Percentiles rank a stretch among this genome's conserved stretches.
These are phyloP conservation scores for Rasamsonia emersonii DNA, from an alignment of 2,329 filamentous ascomycete species.

Conservation along the genomic window DNA sequence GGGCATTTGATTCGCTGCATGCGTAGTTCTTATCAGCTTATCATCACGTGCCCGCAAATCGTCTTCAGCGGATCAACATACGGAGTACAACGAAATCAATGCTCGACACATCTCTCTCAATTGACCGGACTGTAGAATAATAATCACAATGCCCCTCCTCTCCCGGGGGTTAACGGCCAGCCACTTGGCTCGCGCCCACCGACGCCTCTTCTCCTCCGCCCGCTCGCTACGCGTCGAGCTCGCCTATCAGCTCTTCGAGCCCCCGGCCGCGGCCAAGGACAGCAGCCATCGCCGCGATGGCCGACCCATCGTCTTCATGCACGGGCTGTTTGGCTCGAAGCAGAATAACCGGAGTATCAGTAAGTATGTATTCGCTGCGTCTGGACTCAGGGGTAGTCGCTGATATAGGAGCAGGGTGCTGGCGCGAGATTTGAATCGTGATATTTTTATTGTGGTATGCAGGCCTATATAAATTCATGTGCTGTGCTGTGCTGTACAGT, in stretches of 20 bases:
- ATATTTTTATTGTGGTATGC: slow-evolving; percentile 71
- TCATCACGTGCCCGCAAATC: too few species aligned
- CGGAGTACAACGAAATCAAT: too few species aligned
- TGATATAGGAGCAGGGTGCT: slow-evolving; percentile 50
- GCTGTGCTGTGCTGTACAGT: too few species aligned
- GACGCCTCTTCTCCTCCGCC: slow-evolving; percentile 22
- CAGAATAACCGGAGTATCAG: slow-evolving; percentile 91
- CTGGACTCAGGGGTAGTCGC: background rate
- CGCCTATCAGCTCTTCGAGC: slow-evolving; percentile 28
- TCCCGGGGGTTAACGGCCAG: too few species aligned
- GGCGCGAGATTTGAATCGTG: slow-evolving; percentile 68
- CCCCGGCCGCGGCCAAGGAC: slow-evolving; percentile 20
- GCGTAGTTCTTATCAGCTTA: too few species aligned
- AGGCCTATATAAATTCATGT: slow-evolving; percentile 8
- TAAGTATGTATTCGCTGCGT: slow-evolving; percentile 56
- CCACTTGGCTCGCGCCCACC: background rate
- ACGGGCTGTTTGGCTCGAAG: slow-evolving; percentile 90
- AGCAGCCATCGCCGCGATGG: slow-evolving; percentile 24
- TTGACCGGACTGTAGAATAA: background rate
- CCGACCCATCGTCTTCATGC: slow-evolving; percentile 74
- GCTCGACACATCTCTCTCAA: too few species aligned
- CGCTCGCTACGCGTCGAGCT: slow-evolving; percentile 20
- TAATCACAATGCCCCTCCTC: background rate
- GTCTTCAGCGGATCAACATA: too few species aligned
- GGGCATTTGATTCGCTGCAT: too few species aligned